Evolutionary conservation across 352 stramenopile species (phyloP), one percentile per base, ranked within the genome.

Genomic region (Globisporangium irregulare): DNA sequence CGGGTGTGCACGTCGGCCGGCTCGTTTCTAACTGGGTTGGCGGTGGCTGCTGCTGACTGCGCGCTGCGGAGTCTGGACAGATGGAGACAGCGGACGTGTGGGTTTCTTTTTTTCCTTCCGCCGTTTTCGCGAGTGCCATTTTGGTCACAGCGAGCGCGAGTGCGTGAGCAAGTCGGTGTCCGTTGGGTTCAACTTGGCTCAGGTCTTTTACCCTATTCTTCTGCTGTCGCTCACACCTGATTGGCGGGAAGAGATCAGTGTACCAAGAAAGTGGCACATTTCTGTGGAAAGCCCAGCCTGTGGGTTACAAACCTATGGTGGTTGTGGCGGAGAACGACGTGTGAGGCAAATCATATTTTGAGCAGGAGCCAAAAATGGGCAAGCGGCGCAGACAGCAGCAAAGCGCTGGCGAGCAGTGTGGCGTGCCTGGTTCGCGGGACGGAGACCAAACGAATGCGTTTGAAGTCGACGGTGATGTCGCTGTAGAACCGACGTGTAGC

Each of bases 141-240:
- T 41, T 36, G 48, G 59, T 8, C 32, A n/a, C 43, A 51, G 32
- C 46, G 32, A 12, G 32, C 10, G 36, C 10, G 27, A 50, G 24
- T 25, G 12, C 32, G 24, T 25, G 12, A 3, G 38, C 20, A 3
- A 25, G n/a, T 55, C 57, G 59, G 14, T 34, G 59, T 18, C 59
- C 43, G 59, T 65, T 66, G 60, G 60, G 60, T 66, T 66, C 60
- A 66, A 51, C 18, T 57, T 65, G 59, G 43, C 41, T 50, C 41
- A 48, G 14, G 36, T 43, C 10, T 43, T n/a, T n/a, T n/a, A 48
- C 41, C 12, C 15, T n/a, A n/a, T n/a, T 24, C n/a, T 58, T 34
- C 24, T 18, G n/a, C 22, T 25, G n/a, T 34, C 51, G 15, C 53
- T 59, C 14, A 5, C 12, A 6, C 2, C 59, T 64, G 59, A 64